Conservation (phyloP, 495 filamentous ascomycete genomes). For the Xylaria castorea region DNA sequence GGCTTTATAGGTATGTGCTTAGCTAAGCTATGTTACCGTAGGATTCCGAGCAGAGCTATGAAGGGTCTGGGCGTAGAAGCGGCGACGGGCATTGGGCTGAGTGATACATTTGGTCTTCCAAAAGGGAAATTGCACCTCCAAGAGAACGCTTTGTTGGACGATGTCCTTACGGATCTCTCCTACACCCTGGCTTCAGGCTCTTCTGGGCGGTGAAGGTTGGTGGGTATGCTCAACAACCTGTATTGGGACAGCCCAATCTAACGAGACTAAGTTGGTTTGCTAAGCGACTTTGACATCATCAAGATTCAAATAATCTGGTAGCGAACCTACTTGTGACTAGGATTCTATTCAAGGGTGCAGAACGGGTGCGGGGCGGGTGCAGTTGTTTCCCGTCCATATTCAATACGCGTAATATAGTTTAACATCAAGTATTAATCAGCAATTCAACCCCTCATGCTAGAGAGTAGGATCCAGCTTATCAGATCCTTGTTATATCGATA, state of each 20-base stretch:
- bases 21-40: not conserved
- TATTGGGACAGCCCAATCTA: too few relatives aligned
- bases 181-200: not conserved
- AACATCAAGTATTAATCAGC: not conserved
- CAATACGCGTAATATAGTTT: not conserved
- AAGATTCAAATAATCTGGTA: not conserved
- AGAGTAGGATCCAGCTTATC: not conserved
- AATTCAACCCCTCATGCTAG: not conserved
- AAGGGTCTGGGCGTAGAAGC: not conserved
- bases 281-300: not conserved
- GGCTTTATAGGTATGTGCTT: not conserved
- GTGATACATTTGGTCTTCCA: not conserved
- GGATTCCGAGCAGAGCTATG: not conserved
- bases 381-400: slow-evolving; percentile 12
- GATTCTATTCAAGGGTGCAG: not conserved
- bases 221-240: not conserved
- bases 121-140: not conserved
- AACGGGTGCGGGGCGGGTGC: slow-evolving; percentile 1
- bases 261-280: not conserved
- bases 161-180: too few relatives aligned
- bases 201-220: not conserved
- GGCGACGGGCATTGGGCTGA: not conserved
- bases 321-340: not conserved
- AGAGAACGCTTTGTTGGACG: not conserved
- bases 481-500: not conserved